These are phyloP conservation scores for Posidonia australis DNA, from an alignment of 106 monocot genomes.

Conservation along the genomic window DNA sequence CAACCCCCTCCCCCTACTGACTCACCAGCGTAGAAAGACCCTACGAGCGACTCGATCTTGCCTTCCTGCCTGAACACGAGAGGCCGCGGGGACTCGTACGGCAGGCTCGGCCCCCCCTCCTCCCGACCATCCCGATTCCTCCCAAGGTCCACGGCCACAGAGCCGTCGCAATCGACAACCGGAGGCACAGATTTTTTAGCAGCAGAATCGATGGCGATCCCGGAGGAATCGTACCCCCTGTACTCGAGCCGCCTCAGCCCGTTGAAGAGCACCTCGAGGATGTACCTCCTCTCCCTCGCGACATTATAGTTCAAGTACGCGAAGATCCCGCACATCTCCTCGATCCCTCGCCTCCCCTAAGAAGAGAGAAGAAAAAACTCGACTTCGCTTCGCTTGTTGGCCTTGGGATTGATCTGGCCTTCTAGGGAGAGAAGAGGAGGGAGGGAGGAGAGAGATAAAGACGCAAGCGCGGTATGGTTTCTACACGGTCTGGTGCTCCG, in stretches of 20 bases:
- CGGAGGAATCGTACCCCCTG: slow-evolving; percentile 94
- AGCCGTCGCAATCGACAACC: no score
- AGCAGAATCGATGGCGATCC: slow-evolving; percentile 88
- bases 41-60: slow-evolving; percentile 92
- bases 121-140: background rate
- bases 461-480: background rate
- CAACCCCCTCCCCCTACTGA: background rate
- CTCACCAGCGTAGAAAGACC: slow-evolving; percentile 78
- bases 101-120: background rate
- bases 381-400: background rate
- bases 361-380: background rate
- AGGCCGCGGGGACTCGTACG: slow-evolving; percentile 42
- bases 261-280: slow-evolving; percentile 86
- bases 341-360: background rate
- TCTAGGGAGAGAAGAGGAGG: background rate
- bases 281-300: slow-evolving; percentile 70
- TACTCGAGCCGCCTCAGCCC: slow-evolving; percentile 91
- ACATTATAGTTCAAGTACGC: slow-evolving; percentile 97
- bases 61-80: slow-evolving; percentile 87
- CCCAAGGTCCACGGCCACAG: no score
- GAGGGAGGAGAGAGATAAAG: no score
- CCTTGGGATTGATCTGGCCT: background rate
- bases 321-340: slow-evolving; percentile 95
- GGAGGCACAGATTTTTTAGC: background rate
- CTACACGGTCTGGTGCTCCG: background rate